Evolutionary conservation across 208 protist species (phyloP), one percentile per base, ranked within the genome.

Genomic region (Trypanosoma grayi): DNA sequence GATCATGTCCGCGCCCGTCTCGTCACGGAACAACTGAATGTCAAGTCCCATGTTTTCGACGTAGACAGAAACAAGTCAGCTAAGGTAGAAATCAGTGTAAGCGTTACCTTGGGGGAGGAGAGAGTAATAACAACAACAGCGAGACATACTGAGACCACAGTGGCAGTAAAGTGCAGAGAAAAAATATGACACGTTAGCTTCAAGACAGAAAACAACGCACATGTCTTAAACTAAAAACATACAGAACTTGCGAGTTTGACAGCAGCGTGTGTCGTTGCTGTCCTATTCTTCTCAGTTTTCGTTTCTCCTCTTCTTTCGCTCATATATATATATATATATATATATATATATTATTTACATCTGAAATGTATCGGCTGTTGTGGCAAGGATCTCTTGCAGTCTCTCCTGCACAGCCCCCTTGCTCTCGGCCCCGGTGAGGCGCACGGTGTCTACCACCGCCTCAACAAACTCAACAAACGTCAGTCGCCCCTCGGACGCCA

Each of bases 1-100:
- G 45, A 99, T 80, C 5, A 98, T 48, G 34, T 98, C 85, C 22
- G 94, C 94, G 30, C 96, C 91, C 34, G 92, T 95, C 24, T 97
- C 84, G 31, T 95, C 86, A 37, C 98, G 94, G 59, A 99, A 98
- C 9, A 98, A 68, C 36, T 91, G 75, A 66, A 99, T 98, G 77
- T 99, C 98, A 34, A 99, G 86, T 60, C 96, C 87, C 87, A 93
- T 97, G 10, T 33, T 34, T 9, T 9, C 53, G 50, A 37, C 30
- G n/a, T 7, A 11, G 44, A 57, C 13, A 41, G 20, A 58, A 71
- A 13, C 46, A 54, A 30, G 0, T 2, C 4, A 65, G n/a, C n/a
- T n/a, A n/a, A n/a, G n/a, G n/a, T n/a, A n/a, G n/a, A n/a, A n/a
- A n/a, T n/a, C n/a, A n/a, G n/a, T n/a, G n/a, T n/a, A n/a, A n/a